Percentiles rank a stretch among this genome's conserved stretches.
Conservation (phyloP, 805 yeast genomes). For the Wickerhamiella occidentalis region DNA sequence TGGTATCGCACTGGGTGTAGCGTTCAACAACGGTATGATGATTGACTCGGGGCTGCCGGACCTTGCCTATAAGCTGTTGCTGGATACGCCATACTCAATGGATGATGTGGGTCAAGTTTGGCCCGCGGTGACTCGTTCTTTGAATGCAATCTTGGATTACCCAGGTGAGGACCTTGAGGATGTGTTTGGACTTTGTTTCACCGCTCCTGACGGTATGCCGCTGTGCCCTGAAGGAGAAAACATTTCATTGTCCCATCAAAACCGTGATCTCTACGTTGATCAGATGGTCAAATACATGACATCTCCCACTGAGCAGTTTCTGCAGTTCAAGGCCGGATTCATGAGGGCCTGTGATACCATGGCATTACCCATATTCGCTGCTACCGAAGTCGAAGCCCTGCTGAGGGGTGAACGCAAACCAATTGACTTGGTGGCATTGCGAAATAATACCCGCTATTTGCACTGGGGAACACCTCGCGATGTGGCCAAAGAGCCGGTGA, state of each 20-base stretch:
- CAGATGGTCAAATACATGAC: conserved; percentile 51
- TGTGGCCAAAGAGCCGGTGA: conserved; percentile 28
- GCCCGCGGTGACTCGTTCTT: conserved; percentile 51
- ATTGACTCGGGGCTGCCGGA: conserved; percentile 68
- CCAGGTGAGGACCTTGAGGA: conserved; percentile 35
- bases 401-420: conserved; percentile 66
- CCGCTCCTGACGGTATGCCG: conserved; percentile 46
- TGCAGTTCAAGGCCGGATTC: conserved; percentile 59
- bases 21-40: conserved; percentile 81
- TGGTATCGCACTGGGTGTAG: conserved; percentile 81
- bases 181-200: conserved; percentile 48
- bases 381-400: conserved; percentile 68
- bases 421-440: conserved; percentile 53
- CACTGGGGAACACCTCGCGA: conserved; percentile 44
- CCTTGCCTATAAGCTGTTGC: conserved; percentile 62
- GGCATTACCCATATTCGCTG: conserved; percentile 65
- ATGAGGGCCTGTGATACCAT: conserved; percentile 64
- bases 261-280: conserved; percentile 49
- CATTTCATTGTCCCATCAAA: conserved; percentile 44
- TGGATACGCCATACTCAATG: conserved; percentile 42
- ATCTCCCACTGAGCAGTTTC: conserved; percentile 40
- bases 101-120: conserved; percentile 56
- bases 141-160: conserved; percentile 37
- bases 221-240: conserved; percentile 48
- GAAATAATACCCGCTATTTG: conserved; percentile 58